phyloP scores from a whole-genome alignment of 2,329 filamentous ascomycete genomes.

The Neodidymelliopsis sp. region DNA sequence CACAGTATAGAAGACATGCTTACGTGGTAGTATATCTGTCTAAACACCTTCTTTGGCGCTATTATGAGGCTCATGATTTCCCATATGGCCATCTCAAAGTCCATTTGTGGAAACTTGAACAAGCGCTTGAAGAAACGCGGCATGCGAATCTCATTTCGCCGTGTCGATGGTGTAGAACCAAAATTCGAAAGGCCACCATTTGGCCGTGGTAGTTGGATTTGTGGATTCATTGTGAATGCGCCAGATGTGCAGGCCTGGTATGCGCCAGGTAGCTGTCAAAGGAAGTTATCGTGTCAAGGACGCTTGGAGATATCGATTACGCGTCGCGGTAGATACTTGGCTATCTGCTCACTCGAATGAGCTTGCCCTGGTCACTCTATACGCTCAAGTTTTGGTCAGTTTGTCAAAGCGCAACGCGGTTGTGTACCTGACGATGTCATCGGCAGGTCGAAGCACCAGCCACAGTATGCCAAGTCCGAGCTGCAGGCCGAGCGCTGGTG shows the following conservation, averaged over 20 bases:
- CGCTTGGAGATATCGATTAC: background rate
- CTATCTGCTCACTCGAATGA: background rate
- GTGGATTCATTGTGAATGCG: slow-evolving; percentile 61
- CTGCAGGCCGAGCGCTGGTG: slow-evolving; percentile 14
- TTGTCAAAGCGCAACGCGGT: slow-evolving; percentile 11
- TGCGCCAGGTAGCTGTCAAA: slow-evolving; percentile 11
- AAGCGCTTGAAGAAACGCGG: slow-evolving; percentile 73
- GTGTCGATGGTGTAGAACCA: slow-evolving; percentile 57
- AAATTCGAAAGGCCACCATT: slow-evolving; percentile 63
- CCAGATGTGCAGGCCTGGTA: slow-evolving; percentile 3
- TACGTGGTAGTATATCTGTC: slow-evolving; percentile 75
- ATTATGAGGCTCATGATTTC: slow-evolving; percentile 74
- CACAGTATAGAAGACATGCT: background rate
- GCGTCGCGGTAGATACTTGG: background rate
- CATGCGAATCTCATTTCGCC: slow-evolving; percentile 64
- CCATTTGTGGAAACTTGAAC: slow-evolving; percentile 77
- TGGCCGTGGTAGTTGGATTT: slow-evolving; percentile 66
- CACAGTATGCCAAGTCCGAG: slow-evolving; percentile 17
- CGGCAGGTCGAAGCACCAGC: slow-evolving; percentile 26
- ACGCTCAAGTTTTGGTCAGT: background rate
- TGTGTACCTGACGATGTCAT: slow-evolving; percentile 31
- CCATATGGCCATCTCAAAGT: slow-evolving; percentile 77
- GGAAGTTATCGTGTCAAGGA: background rate
- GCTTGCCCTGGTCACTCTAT: background rate
- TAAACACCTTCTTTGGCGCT: slow-evolving; percentile 74